A percentile compares a stretch with the other conserved stretches of the same genome.
Conservation (phyloP, 768 basidiomycete species). For the Porpolomopsis calyptriformis region DNA sequence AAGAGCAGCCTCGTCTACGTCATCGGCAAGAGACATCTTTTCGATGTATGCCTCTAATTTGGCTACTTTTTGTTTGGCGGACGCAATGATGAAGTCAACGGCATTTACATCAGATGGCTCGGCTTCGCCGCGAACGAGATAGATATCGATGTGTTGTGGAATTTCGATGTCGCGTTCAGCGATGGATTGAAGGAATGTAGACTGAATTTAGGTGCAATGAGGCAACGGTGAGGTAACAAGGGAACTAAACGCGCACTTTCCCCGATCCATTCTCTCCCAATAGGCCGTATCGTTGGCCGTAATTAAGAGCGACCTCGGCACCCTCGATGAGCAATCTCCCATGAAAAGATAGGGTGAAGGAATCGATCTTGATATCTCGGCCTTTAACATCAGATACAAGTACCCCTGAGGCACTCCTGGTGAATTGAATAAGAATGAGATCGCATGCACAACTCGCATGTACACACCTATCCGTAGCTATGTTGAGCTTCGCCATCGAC, state of each 20-base stretch:
- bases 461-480: conserved; percentile 81
- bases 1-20: conserved; percentile 78
- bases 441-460: background rate
- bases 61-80: conserved; percentile 87
- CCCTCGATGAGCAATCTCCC: conserved; percentile 72
- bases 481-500: conserved; percentile 79
- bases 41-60: conserved; percentile 90
- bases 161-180: conserved; percentile 93
- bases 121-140: conserved; percentile 91
- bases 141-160: conserved; percentile 92
- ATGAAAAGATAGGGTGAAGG: conserved; percentile 94
- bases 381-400: conserved; percentile 86
- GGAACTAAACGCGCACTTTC: conserved; percentile 65
- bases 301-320: conserved; percentile 71
- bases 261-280: conserved; percentile 98
- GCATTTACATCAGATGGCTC: conserved; percentile 94
- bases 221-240: conserved; percentile 1
- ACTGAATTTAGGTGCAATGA: conserved; percentile 34
- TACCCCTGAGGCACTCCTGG: conserved; percentile 83
- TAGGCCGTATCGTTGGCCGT: conserved; percentile 89
- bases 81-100: conserved; percentile 92
- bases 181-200: conserved; percentile 91
- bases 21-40: conserved; percentile 81
- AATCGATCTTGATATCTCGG: conserved; percentile 95
- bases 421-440: conserved; percentile 5